phyloP scores from a whole-genome alignment of 2,329 filamentous ascomycete genomes.

The Alternaria triticina region DNA sequence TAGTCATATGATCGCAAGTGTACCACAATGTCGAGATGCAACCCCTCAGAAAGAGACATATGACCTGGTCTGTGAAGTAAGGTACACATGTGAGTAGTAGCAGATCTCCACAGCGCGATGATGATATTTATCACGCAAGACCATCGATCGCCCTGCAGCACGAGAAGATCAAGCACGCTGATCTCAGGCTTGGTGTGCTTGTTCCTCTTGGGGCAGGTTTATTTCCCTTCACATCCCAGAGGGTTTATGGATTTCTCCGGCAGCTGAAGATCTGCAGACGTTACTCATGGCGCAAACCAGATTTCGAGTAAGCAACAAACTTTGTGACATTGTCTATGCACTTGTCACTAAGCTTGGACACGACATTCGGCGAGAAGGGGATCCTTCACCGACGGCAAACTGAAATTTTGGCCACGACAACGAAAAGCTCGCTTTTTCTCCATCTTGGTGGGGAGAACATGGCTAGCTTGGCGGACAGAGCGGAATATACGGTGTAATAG shows the following conservation, averaged over 20 bases:
- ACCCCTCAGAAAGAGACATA: neutral
- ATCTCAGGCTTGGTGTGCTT: conserved; percentile 2
- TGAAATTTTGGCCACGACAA: neutral
- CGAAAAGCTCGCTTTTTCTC: neutral
- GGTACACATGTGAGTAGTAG: neutral
- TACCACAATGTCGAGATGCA: neutral
- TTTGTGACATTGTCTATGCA: neutral
- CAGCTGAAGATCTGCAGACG: neutral
- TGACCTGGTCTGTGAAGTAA: neutral
- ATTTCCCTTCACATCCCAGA: neutral
- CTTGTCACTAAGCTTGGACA: neutral
- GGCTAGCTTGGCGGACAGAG: conserved; percentile 12
- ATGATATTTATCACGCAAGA: neutral
- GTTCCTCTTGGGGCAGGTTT: neutral
- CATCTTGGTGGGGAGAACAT: neutral
- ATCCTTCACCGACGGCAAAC: neutral
- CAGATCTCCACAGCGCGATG: neutral
- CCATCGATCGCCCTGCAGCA: neutral
- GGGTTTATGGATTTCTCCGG: neutral
- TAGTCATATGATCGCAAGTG: neutral
- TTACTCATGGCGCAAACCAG: neutral
- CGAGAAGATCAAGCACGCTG: neutral
- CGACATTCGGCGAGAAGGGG: neutral
- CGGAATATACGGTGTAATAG: conserved; percentile 13
- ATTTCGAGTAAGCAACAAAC: neutral